A percentile compares a stretch with the other conserved stretches of the same genome.
phyloP scores from a whole-genome alignment of 2,329 filamentous ascomycete species.

The Trichoderma afroharzianum region DNA sequence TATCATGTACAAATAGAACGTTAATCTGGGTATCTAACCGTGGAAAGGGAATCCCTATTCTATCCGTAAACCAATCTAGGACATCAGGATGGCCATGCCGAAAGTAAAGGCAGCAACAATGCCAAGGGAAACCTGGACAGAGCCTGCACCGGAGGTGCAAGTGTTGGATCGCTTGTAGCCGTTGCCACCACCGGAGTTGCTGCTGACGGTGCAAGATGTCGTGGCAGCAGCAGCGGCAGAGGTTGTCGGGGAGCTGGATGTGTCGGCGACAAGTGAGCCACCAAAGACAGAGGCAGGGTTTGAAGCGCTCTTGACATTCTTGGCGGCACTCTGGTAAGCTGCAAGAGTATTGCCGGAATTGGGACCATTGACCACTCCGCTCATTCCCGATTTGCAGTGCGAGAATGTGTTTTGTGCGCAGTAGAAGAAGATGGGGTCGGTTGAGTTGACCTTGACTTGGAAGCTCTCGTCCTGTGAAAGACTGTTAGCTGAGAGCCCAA shows the following conservation, averaged over 20 bases:
- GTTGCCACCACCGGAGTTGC: neutral
- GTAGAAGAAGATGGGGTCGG: conserved; percentile 27
- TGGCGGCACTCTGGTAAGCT: conserved; percentile 13
- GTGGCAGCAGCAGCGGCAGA: neutral
- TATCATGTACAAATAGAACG: neutral
- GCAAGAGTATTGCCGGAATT: conserved; percentile 10
- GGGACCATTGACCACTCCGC: conserved; percentile 23
- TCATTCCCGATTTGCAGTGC: conserved; percentile 26
- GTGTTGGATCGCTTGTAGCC: conserved; percentile 1
- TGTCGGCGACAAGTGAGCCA: neutral
- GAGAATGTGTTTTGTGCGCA: conserved; percentile 17
- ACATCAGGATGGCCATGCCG: conserved; percentile 13
- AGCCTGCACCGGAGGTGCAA: conserved; percentile 5
- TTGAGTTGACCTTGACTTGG: conserved; percentile 23
- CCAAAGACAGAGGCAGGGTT: neutral
- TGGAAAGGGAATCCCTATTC: neutral
- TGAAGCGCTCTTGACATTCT: neutral
- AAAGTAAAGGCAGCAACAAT: conserved; percentile 7
- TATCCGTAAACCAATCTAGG: neutral
- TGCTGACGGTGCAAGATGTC: neutral
- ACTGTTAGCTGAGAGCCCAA: neutral
- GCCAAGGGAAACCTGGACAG: conserved; percentile 3
- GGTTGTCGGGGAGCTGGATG: neutral
- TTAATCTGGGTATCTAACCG: neutral
- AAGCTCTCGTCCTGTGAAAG: conserved; percentile 19